Percentiles rank a stretch among this genome's conserved stretches.
phyloP scores from a whole-genome alignment of 805 yeast genomes.

The Candida pini region DNA sequence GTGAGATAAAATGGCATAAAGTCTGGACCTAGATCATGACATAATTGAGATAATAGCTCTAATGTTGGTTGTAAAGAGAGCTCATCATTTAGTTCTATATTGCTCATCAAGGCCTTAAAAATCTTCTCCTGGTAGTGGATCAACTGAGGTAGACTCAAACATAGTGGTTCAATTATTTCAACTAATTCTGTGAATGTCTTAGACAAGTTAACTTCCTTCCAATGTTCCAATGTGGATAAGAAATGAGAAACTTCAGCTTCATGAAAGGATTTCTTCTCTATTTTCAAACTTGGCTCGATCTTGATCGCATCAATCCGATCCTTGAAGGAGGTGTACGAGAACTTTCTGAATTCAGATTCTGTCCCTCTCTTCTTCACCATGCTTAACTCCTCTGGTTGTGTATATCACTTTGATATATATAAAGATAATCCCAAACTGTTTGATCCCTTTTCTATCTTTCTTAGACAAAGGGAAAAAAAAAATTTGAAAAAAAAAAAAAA shows the following conservation, averaged over 20 bases:
- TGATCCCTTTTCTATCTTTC: neutral
- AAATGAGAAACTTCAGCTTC: slow-evolving; percentile 76
- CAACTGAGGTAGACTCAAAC: slow-evolving; percentile 75
- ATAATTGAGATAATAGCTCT: slow-evolving; percentile 77
- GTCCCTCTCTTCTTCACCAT: slow-evolving; percentile 36
- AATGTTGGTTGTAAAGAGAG: slow-evolving; percentile 74
- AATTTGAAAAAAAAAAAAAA: slow-evolving; percentile 1
- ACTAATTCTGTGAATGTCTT: slow-evolving; percentile 62
- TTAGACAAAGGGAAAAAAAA: neutral
- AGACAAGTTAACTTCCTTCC: slow-evolving; percentile 84
- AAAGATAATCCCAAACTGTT: no score
- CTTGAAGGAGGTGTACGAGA: slow-evolving; percentile 68
- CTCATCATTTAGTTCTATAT: slow-evolving; percentile 54
- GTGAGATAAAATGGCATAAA: slow-evolving; percentile 60
- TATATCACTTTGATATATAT: no score
- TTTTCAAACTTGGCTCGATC: slow-evolving; percentile 61
- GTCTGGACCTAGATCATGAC: slow-evolving; percentile 90
- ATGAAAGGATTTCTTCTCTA: slow-evolving; percentile 57
- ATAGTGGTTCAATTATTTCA: slow-evolving; percentile 45
- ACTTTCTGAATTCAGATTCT: slow-evolving; percentile 52
- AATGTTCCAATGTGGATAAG: slow-evolving; percentile 69
- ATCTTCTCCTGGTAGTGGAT: slow-evolving; percentile 64
- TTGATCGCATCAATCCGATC: slow-evolving; percentile 79
- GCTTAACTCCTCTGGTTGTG: neutral
- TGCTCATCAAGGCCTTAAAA: slow-evolving; percentile 33